Evolutionary conservation across 2,329 filamentous ascomycete genomes (phyloP), one percentile per base, ranked within the genome.

Genomic region (Erysiphe pulchra): DNA sequence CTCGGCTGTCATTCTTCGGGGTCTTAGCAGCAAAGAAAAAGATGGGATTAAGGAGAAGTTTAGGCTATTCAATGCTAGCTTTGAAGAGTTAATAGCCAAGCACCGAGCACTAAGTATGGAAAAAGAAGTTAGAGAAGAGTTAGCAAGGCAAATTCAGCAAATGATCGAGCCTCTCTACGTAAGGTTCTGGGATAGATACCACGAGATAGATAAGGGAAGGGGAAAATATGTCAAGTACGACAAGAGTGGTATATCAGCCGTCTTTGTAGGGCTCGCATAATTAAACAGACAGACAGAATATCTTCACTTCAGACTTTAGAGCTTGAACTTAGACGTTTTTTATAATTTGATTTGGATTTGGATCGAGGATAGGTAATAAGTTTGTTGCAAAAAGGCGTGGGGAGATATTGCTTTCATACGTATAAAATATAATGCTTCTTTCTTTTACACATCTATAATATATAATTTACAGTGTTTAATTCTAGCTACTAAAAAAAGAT

Each of bases 171-270:
- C 87, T 46, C 69, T 98, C 13, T 98, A 98, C 63, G 80, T 80
- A 50, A 73, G 90, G 41, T 98, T 98, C 63, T 95, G 84, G 76
- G 90, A 95, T 62, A 73, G 87, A 28, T 98, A 98, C 59, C 86
- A 94, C 59, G 90, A 95, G 62, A 77, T 95, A 51, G 87, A 95
- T 63, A 94, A 93, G 66, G 90, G 90, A 48, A 92, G 86, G 63
- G 87, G 87, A 53, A 98, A 98, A 62, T 92, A 95, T 62, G 85
- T 92, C 60, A 94, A 92, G 65, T 95, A 93, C 60, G 86, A 94
- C 65, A 94, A 94, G 66, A 68, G 69, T 37, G 73, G 75, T 42
- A 77, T 98, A 55, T 74, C 80, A 42, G 72, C 73, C 18, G 67
- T 78, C 10, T 77, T 60, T 45, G 41, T 53, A 37, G 48, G 50